Evolutionary conservation across 805 yeast species (phyloP), one percentile per base, ranked within the genome.

Genomic region (Brettanomyces sp.): DNA sequence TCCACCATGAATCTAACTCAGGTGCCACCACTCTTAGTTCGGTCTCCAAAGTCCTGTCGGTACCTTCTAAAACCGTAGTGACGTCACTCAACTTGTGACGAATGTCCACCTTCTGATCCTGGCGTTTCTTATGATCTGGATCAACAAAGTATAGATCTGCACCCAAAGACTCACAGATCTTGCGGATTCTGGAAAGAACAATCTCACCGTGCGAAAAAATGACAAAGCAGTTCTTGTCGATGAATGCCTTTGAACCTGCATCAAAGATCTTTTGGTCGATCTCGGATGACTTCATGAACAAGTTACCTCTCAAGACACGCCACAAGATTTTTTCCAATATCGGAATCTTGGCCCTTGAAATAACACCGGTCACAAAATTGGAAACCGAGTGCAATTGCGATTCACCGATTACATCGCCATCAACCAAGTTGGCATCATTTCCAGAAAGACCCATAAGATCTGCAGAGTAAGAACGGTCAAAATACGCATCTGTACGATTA

Each of bases 221-320:
- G 49, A 95, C 79, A 58, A 93, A 90, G 41, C 88, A 82, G 59
- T 82, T 85, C 63, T 91, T 91, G 52, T 77, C 81, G 9, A 83
- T 77, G 44, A 65, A 67, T 30, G 72, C 71, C 43, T 76, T 76
- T 22, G 80, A 56, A 56, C 78, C 73, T 39, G 75, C 62, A 56
- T 87, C 95, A 57, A 75, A 76, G 44, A 88, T 66, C 21, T 80
- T 76, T 55, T 83, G 85, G 5, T 76, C 75, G 48, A 91, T 78
- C 53, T 85, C 93, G 42, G 76, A 74, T 51, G 84, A 76, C 53
- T 82, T 81, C 62, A 90, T 77, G 57, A 76, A 87, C 52, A 95
- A 70, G 62, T 93, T 93, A 58, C 99, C 99, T 63, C 99, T 80
- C 51, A 91, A 74, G 18, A 88, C 80, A 66, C 99, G 77, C 95